A percentile compares a stretch with the other conserved stretches of the same genome.
Evolutionary conservation across 2,329 filamentous ascomycete genomes (phyloP).

Genomic region (Davidsoniella australis): DNA sequence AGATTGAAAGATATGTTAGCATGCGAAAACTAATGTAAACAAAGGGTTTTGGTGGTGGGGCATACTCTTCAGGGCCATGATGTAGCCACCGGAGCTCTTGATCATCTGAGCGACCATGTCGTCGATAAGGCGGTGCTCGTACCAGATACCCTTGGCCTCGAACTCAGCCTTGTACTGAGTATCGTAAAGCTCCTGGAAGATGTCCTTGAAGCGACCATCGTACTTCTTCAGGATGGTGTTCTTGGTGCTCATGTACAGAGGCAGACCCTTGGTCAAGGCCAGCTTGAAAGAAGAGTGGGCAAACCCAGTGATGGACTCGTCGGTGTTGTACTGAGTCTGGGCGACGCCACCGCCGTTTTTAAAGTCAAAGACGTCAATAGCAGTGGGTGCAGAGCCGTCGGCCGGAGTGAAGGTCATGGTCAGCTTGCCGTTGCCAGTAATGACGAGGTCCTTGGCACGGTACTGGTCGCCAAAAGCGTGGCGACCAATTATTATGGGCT

Average conservation of each 20-base stretch:
- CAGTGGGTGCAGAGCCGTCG: slow-evolving; percentile 61
- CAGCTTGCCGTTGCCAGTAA: slow-evolving; percentile 69
- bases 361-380: slow-evolving; percentile 83
- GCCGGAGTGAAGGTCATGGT: slow-evolving; percentile 83
- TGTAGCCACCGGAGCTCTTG: slow-evolving; percentile 90
- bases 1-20: background rate
- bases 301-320: slow-evolving; percentile 87
- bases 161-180: slow-evolving; percentile 73
- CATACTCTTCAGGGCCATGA: slow-evolving; percentile 96
- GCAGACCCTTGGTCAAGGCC: slow-evolving; percentile 67
- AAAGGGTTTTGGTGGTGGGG: slow-evolving; percentile 13
- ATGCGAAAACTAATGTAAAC: background rate
- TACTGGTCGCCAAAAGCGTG: slow-evolving; percentile 99
- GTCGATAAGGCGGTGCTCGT: slow-evolving; percentile 97
- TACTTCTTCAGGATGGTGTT: slow-evolving; percentile 99
- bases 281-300: slow-evolving; percentile 96
- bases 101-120: slow-evolving; percentile 99
- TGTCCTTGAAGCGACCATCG: slow-evolving; percentile 97
- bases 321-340: slow-evolving; percentile 96
- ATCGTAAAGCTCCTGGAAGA: slow-evolving; percentile 96
- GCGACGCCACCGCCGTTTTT: slow-evolving; percentile 71
- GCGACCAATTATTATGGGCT: slow-evolving; percentile 96
- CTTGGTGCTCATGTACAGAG: slow-evolving; percentile 99
- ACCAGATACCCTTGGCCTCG: slow-evolving; percentile 89
- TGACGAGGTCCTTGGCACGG: slow-evolving; percentile 81